Conservation (phyloP, 768 basidiomycete species). For the Lentinula sp. region DNA sequence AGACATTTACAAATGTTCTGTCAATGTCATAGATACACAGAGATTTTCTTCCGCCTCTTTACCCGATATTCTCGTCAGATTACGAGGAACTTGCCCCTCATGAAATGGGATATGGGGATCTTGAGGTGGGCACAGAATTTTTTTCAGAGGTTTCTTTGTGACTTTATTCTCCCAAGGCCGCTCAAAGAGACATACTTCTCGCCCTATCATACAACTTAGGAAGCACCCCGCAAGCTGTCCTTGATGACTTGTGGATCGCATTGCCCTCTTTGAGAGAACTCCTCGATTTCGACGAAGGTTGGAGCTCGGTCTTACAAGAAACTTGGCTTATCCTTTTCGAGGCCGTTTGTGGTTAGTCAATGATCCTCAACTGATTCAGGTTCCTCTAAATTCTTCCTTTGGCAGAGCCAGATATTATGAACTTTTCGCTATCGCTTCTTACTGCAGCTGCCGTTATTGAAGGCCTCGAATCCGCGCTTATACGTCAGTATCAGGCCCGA, state of each 20-base stretch:
- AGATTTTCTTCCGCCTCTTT: constrained; percentile 52
- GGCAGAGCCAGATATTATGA: constrained; percentile 48
- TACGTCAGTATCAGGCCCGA: constrained; percentile 27
- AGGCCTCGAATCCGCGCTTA: constrained; percentile 32
- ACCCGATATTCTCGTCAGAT: constrained; percentile 44
- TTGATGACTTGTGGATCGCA: constrained; percentile 56
- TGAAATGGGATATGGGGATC: constrained; percentile 33
- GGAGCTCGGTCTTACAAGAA: constrained; percentile 37
- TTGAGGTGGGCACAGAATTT: constrained; percentile 39
- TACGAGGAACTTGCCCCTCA: constrained; percentile 48
- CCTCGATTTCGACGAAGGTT: constrained; percentile 28
- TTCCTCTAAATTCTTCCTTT: not conserved
- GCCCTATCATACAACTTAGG: constrained; percentile 45
- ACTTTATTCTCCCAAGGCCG: constrained; percentile 28
- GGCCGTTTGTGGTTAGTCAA: constrained; percentile 32
- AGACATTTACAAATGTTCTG: not conserved
- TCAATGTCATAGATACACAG: constrained; percentile 45
- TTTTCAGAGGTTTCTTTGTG: not conserved
- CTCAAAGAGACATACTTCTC: constrained; percentile 50
- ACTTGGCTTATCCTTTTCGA: constrained; percentile 48
- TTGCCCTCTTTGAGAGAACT: constrained; percentile 44
- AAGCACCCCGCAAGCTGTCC: constrained; percentile 44
- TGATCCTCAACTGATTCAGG: not conserved
- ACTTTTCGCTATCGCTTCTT: constrained; percentile 46
- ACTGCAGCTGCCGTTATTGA: constrained; percentile 48